Evolutionary conservation across 805 yeast genomes (phyloP), one percentile per base, ranked within the genome.

Genomic region (Candida michaelii): DNA sequence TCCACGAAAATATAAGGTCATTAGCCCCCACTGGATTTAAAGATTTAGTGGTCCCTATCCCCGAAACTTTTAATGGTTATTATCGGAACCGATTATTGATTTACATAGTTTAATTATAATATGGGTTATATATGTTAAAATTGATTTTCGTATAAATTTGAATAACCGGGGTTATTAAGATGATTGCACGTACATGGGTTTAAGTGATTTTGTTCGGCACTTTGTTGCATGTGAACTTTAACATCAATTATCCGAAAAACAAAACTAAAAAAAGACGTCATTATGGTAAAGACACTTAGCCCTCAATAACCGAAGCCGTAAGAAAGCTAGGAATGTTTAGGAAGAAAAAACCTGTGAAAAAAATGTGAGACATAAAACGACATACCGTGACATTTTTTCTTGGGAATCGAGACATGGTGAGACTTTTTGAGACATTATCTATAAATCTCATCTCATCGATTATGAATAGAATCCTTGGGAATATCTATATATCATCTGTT

Each of bases 401-500:
- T 6, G 8, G 23, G 23, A 21, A 21, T 8, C 23, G 8, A 6
- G 8, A 5, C 23, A 21, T 8, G 8, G 8, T 21, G 23, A 5
- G 23, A 21, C 23, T 5, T 21, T 21, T 21, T 21, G 23, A 5
- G 23, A 21, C 23, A 21, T 21, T 6, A 21, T 21, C 23, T 6
- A 21, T 21, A 15, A 6, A 23, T 44, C 44, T 15, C 44, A 38
- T 30, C 44, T 42, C 45, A 42, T 36, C 27, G 27, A 44, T 24
- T 21, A 31, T 75, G 45, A 71, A 77, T 42, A 71, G 95, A 54
- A 74, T 89, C n/a, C 62, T 87, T n/a, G 95, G 95, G 18, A 82
- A 83, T 7, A 74, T 91, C 1, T 86, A 81, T 62, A 62, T 91
- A 12, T 89, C 96, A 4, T 79, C 93, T 0, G 67, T 83, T 15